Percentiles rank a stretch among this genome's conserved stretches.
Evolutionary conservation across 805 yeast genomes (phyloP).

Genomic region (Candida dendrica): DNA sequence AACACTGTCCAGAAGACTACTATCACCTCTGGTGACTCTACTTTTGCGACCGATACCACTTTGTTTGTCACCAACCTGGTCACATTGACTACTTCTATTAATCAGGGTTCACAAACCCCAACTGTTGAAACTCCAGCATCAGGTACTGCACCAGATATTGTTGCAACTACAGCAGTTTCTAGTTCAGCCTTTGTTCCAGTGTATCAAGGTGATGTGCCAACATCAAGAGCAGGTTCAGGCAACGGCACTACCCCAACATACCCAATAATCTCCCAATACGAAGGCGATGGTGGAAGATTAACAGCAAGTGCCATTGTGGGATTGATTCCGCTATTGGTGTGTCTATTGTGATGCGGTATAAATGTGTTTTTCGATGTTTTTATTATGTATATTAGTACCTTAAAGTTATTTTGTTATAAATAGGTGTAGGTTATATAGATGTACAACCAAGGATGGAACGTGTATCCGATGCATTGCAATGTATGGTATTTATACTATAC

Average conservation of each 20-base stretch:
- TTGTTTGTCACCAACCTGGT: not conserved
- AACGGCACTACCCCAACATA: slow-evolving; percentile 14
- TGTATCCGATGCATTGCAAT: too few relatives aligned
- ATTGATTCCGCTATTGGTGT: not conserved
- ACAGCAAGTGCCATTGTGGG: not conserved
- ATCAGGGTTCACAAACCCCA: not conserved
- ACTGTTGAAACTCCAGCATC: not conserved
- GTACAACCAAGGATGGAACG: too few relatives aligned
- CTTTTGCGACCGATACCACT: not conserved
- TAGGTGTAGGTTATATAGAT: too few relatives aligned
- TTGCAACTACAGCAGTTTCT: not conserved
- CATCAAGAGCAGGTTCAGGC: slow-evolving; percentile 4
- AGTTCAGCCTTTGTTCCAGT: slow-evolving; percentile 1
- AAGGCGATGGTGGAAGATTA: slow-evolving; percentile 6
- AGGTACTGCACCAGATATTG: not conserved
- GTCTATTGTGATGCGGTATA: not conserved
- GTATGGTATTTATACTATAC: too few relatives aligned
- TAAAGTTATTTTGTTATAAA: not conserved
- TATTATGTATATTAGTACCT: not conserved
- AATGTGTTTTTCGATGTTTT: not conserved
- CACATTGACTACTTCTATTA: not conserved
- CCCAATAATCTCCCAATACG: slow-evolving; percentile 23
- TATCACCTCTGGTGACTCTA: not conserved
- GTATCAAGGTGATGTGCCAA: slow-evolving; percentile 1
- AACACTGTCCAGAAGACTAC: not conserved